Percentiles rank a stretch among this genome's conserved stretches.
Conservation (phyloP, 2,329 filamentous ascomycete species). For the Neobulgaria alba region DNA sequence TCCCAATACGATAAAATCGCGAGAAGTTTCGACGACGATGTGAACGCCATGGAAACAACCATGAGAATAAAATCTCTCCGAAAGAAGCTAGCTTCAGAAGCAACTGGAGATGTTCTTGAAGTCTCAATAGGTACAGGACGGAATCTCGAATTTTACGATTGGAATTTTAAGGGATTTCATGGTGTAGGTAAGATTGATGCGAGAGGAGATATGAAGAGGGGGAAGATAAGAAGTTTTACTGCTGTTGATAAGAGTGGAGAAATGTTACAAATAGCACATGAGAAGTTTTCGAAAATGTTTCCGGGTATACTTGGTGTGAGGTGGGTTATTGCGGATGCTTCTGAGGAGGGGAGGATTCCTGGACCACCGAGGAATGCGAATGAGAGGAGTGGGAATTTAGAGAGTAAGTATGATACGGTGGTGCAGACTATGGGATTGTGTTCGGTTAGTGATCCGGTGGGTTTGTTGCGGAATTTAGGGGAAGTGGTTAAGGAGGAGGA, state of each 20-base stretch:
- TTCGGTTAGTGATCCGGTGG: constrained; percentile 48
- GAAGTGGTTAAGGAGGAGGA: constrained; percentile 42
- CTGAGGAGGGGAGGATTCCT: constrained; percentile 18
- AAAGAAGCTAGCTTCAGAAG: constrained; percentile 38
- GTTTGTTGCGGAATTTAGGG: constrained; percentile 45
- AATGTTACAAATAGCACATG: constrained; percentile 50
- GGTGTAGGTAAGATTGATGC: constrained; percentile 17
- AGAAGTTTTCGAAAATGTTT: constrained; percentile 39
- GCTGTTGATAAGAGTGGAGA: constrained; percentile 52
- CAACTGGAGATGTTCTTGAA: constrained; percentile 50
- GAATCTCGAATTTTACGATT: constrained; percentile 51
- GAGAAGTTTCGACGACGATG: constrained; percentile 47
- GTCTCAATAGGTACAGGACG: constrained; percentile 55
- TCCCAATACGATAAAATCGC: constrained; percentile 33
- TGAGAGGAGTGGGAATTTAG: constrained; percentile 18
- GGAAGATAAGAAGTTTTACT: constrained; percentile 45
- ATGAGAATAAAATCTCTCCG: constrained; percentile 47
- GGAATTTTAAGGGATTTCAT: constrained; percentile 32
- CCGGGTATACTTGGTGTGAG: constrained; percentile 35
- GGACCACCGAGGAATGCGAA: constrained; percentile 18
- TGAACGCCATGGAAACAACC: constrained; percentile 48
- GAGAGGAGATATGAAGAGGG: constrained; percentile 20
- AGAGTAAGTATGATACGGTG: constrained; percentile 47
- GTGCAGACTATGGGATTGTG: constrained; percentile 58
- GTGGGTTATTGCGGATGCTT: constrained; percentile 28